Evolutionary conservation across 2,329 filamentous ascomycete species (phyloP).

Genomic region (Fusarium heterosporum): DNA sequence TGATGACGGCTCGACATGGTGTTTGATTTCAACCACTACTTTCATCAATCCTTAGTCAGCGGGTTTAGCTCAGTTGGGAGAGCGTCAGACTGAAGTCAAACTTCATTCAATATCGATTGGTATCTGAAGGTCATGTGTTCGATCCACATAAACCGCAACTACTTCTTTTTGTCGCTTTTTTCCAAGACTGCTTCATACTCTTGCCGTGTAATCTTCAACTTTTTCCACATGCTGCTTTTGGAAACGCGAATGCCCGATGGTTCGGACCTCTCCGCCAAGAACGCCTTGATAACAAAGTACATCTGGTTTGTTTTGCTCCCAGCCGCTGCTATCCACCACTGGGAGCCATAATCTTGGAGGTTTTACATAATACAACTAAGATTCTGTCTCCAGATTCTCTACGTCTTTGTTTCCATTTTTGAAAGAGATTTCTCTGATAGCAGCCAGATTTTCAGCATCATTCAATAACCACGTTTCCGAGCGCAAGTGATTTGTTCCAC

Average conservation of each 20-base stretch:
- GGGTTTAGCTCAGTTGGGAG: slow-evolving; percentile 39
- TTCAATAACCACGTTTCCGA: not conserved
- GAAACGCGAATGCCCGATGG: too few species aligned
- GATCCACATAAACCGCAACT: slow-evolving; percentile 31
- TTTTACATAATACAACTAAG: too few species aligned
- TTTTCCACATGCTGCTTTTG: too few species aligned
- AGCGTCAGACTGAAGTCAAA: slow-evolving; percentile 35
- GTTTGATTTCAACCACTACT: fast-evolving
- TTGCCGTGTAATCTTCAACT: not conserved
- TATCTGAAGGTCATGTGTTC: slow-evolving; percentile 37
- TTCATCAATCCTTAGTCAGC: slow-evolving; percentile 13
- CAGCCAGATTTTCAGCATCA: too few species aligned
- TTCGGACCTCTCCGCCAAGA: too few species aligned
- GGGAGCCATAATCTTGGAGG: too few species aligned
- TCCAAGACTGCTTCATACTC: not conserved
- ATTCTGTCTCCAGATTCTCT: too few species aligned
- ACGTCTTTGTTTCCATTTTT: too few species aligned
- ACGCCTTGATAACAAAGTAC: too few species aligned
- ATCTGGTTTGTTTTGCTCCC: too few species aligned
- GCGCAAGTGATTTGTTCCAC: not conserved
- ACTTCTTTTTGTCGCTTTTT: not conserved
- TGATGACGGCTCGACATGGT: not conserved
- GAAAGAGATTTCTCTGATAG: too few species aligned
- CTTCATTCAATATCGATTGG: slow-evolving; percentile 23
- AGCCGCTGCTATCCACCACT: too few species aligned